Conservation (phyloP, 345 rosid species). For the Odontarrhena argentea region DNA sequence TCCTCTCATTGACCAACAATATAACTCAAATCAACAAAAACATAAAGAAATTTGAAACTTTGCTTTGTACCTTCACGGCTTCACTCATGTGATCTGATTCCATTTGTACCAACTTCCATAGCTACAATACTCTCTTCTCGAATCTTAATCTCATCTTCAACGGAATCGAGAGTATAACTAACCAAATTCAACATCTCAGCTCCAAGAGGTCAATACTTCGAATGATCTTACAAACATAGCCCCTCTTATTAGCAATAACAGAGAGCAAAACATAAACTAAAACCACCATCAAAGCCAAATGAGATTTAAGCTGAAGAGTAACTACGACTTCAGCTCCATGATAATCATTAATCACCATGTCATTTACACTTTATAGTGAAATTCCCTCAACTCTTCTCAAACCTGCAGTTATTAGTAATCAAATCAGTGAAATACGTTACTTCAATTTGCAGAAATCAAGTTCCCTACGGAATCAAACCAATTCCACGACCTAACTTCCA, state of each 20-base stretch:
- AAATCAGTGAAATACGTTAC: conserved; percentile 67
- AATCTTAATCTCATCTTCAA: conserved; percentile 56
- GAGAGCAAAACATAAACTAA: conserved; percentile 52
- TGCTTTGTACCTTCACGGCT: conserved; percentile 46
- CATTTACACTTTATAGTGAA: conserved; percentile 76
- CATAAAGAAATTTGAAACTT: conserved; percentile 21
- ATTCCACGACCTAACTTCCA: conserved; percentile 69
- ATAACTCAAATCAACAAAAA: conserved; percentile 13
- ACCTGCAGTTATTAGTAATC: conserved; percentile 67
- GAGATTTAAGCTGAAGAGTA: conserved; percentile 86
- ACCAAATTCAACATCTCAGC: conserved; percentile 56
- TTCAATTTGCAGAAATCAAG: conserved; percentile 90
- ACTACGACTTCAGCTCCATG: conserved; percentile 86
- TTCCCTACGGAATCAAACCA: conserved; percentile 77
- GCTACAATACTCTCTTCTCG: conserved; percentile 42
- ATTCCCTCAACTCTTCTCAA: conserved; percentile 75
- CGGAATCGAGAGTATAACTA: conserved; percentile 73
- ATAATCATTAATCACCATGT: conserved; percentile 71
- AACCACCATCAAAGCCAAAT: conserved; percentile 77
- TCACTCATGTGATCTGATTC: conserved; percentile 53
- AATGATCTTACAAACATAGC: conserved; percentile 43
- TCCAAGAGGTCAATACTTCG: conserved; percentile 64
- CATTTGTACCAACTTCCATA: conserved; percentile 53
- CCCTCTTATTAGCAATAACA: conserved; percentile 48
- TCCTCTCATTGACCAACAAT: conserved; percentile 18